Conservation (phyloP, 345 rosid species). For the Odontarrhena argentea region DNA sequence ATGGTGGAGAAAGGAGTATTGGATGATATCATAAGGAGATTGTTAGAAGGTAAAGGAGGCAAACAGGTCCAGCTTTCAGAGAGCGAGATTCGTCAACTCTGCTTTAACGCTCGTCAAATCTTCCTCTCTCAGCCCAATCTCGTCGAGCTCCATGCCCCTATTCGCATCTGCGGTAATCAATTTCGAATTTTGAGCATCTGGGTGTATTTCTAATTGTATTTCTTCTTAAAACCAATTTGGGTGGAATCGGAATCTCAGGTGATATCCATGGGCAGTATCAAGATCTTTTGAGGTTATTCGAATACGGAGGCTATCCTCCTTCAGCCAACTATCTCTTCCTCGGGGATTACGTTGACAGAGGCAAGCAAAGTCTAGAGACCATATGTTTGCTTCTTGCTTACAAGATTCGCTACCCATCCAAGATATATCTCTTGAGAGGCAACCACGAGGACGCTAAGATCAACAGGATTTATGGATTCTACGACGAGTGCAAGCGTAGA, state of each 20-base stretch:
- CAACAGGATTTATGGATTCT: conserved; percentile 89
- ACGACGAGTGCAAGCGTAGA: conserved; percentile 92
- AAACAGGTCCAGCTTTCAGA: conserved; percentile 96
- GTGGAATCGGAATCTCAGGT: conserved; percentile 48
- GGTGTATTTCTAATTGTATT: neutral
- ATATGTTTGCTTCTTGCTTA: conserved; percentile 90
- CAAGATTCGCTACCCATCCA: conserved; percentile 79
- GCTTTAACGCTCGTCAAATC: conserved; percentile 89
- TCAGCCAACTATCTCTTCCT: conserved; percentile 82
- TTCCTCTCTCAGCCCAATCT: conserved; percentile 83
- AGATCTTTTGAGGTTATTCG: conserved; percentile 84
- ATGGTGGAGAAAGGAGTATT: conserved; percentile 71
- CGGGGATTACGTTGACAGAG: conserved; percentile 95
- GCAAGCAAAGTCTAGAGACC: conserved; percentile 93
- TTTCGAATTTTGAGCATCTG: conserved; percentile 9
- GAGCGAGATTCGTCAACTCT: conserved; percentile 94
- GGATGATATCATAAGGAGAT: conserved; percentile 91
- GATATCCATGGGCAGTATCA: conserved; percentile 92
- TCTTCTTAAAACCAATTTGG: neutral
- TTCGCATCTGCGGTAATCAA: conserved; percentile 73
- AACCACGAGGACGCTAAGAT: conserved; percentile 98
- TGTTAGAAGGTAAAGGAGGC: conserved; percentile 84
- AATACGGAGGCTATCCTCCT: conserved; percentile 87
- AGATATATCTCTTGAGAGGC: conserved; percentile 74
- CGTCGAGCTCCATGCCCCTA: conserved; percentile 74